Base-by-base conservation (phyloP, 306 rosid genomes). In the Calophaca sinica region DNA sequence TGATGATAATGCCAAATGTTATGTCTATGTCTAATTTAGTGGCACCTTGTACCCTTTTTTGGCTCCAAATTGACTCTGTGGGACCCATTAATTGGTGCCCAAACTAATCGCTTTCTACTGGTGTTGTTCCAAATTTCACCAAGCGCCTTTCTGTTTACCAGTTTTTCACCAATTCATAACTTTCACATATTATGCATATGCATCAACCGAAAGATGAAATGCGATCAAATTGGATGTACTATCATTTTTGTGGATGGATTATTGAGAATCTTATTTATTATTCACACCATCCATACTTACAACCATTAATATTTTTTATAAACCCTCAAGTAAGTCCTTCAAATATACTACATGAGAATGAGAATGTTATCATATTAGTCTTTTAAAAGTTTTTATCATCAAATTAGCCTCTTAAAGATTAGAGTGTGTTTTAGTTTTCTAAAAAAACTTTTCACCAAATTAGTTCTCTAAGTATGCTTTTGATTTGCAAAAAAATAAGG, bases 11-110 rank as follows among this genome's bases (percentile, higher is more conserved):
- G 70, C 59, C 54, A 74, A 77, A 72, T 68, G 74, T 53, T 31
- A 13, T 53, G 75, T 59, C 63, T n/a, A 3, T 62, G 77, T 73
- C 70, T 55, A 42, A 73, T 78, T 54, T 62, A 38, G 66, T 69
- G 78, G 66, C 38, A 79, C 52, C 65, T 0, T 78, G 67, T 36
- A 46, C 63, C 77, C 79, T 72, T 73, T 67, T 44, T 32, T 31
- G 79, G 5, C 62, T 68, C 76, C 52, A 82, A 65, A 68, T 33
- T 66, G 61, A 9, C 49, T 33, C 1, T 26, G 39, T 66, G 5
- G 77, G 57, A 45, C 77, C 86, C 71, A 45, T 41, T 72, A 48
- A 15, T 66, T 66, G 39, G 28, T 49, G 29, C 39, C 32, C 73
- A 42, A 68, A 51, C 4, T 33, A 15, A 46, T 20, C n/a, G 2